Conservation (phyloP, 1,139 yeast genomes). For the Yamadazyma oceani region DNA sequence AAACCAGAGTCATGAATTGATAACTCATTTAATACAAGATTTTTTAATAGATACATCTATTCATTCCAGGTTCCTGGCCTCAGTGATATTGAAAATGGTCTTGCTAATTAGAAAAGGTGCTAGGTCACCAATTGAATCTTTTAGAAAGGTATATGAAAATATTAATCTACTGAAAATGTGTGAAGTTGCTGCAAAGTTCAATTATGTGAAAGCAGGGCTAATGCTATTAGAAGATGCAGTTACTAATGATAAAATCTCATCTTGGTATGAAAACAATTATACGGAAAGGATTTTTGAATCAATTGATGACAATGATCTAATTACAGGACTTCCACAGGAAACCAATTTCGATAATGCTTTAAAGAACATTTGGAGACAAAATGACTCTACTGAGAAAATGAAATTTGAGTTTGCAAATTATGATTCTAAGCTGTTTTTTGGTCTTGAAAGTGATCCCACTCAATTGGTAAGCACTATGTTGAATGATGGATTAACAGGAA, state of each 20-base stretch:
- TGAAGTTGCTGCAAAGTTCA: slow-evolving; percentile 34
- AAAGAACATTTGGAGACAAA: slow-evolving; percentile 34
- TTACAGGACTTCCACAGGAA: slow-evolving; percentile 61
- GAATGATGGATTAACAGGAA: slow-evolving; percentile 49
- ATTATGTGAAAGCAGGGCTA: slow-evolving; percentile 47
- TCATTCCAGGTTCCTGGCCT: slow-evolving; percentile 8
- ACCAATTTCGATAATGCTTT: slow-evolving; percentile 55
- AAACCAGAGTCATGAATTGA: slow-evolving; percentile 3
- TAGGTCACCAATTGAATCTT: slow-evolving; percentile 29
- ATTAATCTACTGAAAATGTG: slow-evolving; percentile 34
- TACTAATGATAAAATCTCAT: background rate
- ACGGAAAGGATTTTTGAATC: slow-evolving; percentile 45
- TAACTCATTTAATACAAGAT: slow-evolving; percentile 5
- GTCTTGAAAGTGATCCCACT: slow-evolving; percentile 9
- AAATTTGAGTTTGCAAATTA: slow-evolving; percentile 56
- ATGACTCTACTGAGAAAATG: slow-evolving; percentile 41
- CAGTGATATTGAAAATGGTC: slow-evolving; percentile 23
- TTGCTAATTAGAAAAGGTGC: slow-evolving; percentile 48
- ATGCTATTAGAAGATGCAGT: slow-evolving; percentile 54
- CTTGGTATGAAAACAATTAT: slow-evolving; percentile 17
- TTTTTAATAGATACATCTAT: slow-evolving; percentile 2
- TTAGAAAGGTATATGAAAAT: slow-evolving; percentile 31
- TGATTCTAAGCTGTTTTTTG: slow-evolving; percentile 43
- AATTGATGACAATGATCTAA: slow-evolving; percentile 60
- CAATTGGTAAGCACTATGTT: slow-evolving; percentile 37